A percentile compares a stretch with the other conserved stretches of the same genome.
phyloP scores from a whole-genome alignment of 2,329 filamentous ascomycete species.

The Aspergillus japonicus region DNA sequence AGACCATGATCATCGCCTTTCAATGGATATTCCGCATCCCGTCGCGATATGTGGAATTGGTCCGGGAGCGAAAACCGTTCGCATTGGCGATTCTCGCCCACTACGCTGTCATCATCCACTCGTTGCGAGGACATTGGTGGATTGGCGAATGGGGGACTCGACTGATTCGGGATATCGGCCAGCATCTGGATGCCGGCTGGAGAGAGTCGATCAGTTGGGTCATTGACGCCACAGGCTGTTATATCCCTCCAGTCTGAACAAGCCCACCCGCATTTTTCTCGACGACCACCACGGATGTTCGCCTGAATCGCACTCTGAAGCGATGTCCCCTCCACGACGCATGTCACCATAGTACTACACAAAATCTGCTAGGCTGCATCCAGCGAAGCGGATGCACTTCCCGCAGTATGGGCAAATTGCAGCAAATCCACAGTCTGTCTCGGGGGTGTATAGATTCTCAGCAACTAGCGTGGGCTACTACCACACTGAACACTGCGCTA shows the following conservation, averaged over 20 bases:
- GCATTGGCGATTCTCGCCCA: constrained; percentile 46
- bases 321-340: background rate
- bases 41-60: constrained; percentile 56
- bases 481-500: background rate
- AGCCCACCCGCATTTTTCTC: background rate
- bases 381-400: background rate
- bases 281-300: background rate
- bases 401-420: background rate
- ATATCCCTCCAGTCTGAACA: constrained; percentile 20
- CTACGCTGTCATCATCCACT: constrained; percentile 53
- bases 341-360: background rate
- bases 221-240: constrained; percentile 34
- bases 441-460: background rate
- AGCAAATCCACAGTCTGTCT: background rate
- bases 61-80: constrained; percentile 39
- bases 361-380: background rate
- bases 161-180: constrained; percentile 61
- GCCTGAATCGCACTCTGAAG: background rate
- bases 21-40: constrained; percentile 61
- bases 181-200: constrained; percentile 28
- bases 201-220: constrained; percentile 33
- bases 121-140: constrained; percentile 67
- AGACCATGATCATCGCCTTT: constrained; percentile 43
- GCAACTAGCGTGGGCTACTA: background rate
- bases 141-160: constrained; percentile 64